Conservation (phyloP, 495 filamentous ascomycete genomes). For the Tuber magnatum region DNA sequence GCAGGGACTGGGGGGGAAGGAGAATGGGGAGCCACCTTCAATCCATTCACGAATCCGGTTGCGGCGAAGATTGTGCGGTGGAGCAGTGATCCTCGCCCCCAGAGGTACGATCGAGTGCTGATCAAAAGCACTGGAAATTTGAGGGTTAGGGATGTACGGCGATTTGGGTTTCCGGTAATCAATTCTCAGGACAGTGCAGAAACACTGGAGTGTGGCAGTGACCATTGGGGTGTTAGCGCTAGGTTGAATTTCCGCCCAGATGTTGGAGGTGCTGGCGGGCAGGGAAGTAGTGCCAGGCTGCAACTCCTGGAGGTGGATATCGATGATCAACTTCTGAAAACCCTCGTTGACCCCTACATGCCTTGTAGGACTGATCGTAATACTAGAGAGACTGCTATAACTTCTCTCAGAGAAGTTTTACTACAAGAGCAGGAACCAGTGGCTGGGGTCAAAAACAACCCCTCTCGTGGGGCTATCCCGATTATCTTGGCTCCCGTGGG, state of each 20-base stretch:
- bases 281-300: slow-evolving; percentile 5
- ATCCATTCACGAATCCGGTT: slow-evolving; percentile 49
- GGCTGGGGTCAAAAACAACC: slow-evolving; percentile 18
- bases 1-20: slow-evolving; percentile 42
- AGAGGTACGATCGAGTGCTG: slow-evolving; percentile 54
- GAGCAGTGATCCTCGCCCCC: slow-evolving; percentile 47
- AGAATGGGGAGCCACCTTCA: slow-evolving; percentile 54
- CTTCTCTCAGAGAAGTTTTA: slow-evolving; percentile 45
- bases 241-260: slow-evolving; percentile 39
- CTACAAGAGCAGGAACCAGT: slow-evolving; percentile 23
- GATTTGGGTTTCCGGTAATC: slow-evolving; percentile 46
- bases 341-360: slow-evolving; percentile 35
- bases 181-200: slow-evolving; percentile 7
- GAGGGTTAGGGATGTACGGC: slow-evolving; percentile 43
- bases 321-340: slow-evolving; percentile 18
- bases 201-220: slow-evolving; percentile 45
- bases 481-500: slow-evolving; percentile 53
- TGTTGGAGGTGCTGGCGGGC: not conserved
- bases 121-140: slow-evolving; percentile 44
- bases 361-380: slow-evolving; percentile 45
- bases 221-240: slow-evolving; percentile 53
- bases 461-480: slow-evolving; percentile 31
- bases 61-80: slow-evolving; percentile 46
- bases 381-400: slow-evolving; percentile 45
- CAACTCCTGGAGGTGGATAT: slow-evolving; percentile 16